phyloP scores from a whole-genome alignment of 306 rosid genomes.

The Aeschynomene evenia region DNA sequence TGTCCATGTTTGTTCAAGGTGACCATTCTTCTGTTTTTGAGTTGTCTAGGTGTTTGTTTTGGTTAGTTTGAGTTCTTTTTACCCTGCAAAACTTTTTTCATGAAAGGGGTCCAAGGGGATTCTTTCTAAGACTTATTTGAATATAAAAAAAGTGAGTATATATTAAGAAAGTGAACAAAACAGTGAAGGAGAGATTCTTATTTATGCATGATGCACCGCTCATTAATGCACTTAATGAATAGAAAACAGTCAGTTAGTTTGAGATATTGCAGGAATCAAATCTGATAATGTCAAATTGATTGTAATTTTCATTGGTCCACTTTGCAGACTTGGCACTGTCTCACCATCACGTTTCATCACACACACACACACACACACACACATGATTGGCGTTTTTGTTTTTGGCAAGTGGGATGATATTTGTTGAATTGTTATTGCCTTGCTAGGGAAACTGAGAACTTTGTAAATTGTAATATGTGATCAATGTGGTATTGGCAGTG shows the following conservation, averaged over 20 bases:
- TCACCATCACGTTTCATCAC: conserved; percentile 1
- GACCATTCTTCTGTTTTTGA: conserved; percentile 33
- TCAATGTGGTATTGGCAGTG: conserved; percentile 4
- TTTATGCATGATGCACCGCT: not conserved
- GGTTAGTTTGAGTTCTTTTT: conserved; percentile 13
- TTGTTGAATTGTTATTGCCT: not conserved
- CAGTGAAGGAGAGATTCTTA: not conserved
- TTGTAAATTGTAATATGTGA: not conserved
- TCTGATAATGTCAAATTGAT: not conserved
- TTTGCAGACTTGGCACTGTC: not conserved
- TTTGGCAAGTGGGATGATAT: conserved; percentile 5
- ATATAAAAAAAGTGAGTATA: not conserved
- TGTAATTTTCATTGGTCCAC: not conserved
- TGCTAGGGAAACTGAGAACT: not conserved
- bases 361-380: not conserved
- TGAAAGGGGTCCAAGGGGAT: conserved; percentile 6
- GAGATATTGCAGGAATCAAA: not conserved
- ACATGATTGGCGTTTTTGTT: not conserved
- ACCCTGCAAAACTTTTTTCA: not conserved
- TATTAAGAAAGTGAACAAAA: not conserved
- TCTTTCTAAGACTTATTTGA: not conserved
- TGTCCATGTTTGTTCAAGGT: conserved; percentile 78
- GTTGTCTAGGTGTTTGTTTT: conserved; percentile 26
- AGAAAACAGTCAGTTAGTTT: conserved; percentile 17
- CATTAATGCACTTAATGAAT: not conserved